phyloP scores from a whole-genome alignment of 1,284 basidiomycete species.

The Apiotrichum gamsii region DNA sequence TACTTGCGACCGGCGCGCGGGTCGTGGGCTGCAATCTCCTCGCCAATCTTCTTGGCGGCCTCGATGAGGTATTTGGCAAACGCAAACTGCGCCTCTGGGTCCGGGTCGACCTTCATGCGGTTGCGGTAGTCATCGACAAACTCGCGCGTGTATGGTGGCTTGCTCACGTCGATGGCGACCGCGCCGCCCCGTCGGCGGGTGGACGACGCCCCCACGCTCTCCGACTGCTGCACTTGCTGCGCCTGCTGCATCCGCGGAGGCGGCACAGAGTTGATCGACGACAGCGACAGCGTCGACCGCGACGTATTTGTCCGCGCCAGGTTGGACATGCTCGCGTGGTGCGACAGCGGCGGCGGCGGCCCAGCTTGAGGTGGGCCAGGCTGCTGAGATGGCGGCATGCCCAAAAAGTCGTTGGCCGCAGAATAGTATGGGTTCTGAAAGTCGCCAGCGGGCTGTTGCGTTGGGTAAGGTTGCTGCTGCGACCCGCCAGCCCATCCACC shows the following conservation, averaged over 20 bases:
- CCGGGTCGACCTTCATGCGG: slow-evolving; percentile 94
- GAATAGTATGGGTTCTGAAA: slow-evolving; percentile 46
- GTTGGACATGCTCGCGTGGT: slow-evolving; percentile 32
- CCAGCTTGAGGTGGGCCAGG: slow-evolving; percentile 4
- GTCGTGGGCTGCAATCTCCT: slow-evolving; percentile 58
- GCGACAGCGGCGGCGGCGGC: slow-evolving; percentile 11
- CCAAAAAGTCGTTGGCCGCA: slow-evolving; percentile 69
- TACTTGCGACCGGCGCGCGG: slow-evolving; percentile 62
- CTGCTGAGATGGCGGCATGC: slow-evolving; percentile 45
- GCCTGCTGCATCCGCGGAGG: slow-evolving; percentile 30
- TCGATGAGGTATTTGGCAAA: slow-evolving; percentile 98
- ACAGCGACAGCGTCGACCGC: slow-evolving; percentile 30
- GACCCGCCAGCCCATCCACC: no score
- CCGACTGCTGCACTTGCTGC: no score
- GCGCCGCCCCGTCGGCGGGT: slow-evolving; percentile 54
- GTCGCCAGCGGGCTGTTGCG: neutral
- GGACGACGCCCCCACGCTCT: slow-evolving; percentile 51
- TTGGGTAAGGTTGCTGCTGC: neutral
- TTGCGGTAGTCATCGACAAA: slow-evolving; percentile 96
- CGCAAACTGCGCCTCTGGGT: slow-evolving; percentile 96
- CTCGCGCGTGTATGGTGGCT: slow-evolving; percentile 87
- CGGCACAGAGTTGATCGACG: slow-evolving; percentile 25
- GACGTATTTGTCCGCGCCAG: slow-evolving; percentile 41
- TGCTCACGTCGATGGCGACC: slow-evolving; percentile 69
- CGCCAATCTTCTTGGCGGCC: slow-evolving; percentile 90